Evolutionary conservation across 2,329 filamentous ascomycete genomes (phyloP), one percentile per base, ranked within the genome.

Genomic region (Sporothrix globosa): DNA sequence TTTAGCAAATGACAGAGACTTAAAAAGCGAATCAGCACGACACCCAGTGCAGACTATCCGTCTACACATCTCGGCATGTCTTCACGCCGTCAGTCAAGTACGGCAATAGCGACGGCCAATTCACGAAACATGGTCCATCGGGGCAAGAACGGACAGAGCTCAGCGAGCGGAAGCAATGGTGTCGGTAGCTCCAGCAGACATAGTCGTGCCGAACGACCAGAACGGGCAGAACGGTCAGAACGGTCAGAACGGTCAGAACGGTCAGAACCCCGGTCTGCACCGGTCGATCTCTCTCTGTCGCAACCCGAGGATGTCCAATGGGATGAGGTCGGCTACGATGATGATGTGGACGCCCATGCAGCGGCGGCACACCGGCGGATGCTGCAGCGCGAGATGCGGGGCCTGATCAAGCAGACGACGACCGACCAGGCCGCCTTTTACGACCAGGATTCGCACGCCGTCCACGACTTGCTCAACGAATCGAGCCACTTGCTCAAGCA

Each of bases 331-430:
- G 76, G 76, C 19, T 75, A 78, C 70, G 75, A 75, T 39, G 83
- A 86, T 24, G 82, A 84, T 5, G 97, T 94, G 79, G 91, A 97
- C 76, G 94, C 93, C 0, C 90, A 96, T 72, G 95, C 97, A 77
- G 85, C 92, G 70, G 83, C 91, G 14, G 87, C 91, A 56, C 87
- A 93, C 79, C 88, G 93, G 53, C 86, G 94, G 30, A 81, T 84
- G 68, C 82, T 97, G 46, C 74, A 75, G 71, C 73, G 72, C 21
- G 69, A 67, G 30, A 69, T 81, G 78, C 91, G 82, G 46, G 78
- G 81, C 10, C 76, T 84, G 27, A 81, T 80, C 82, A 92, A 96
- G 66, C 63, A 73, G 67, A 74, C 72, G 74, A 91, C 90, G 67
- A 87, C 87, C 67, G 83, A 87, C 70, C 88, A 93, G 71, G 87